Conservation (phyloP, 31 red algal genomes). For the Endocladia muricata region DNA sequence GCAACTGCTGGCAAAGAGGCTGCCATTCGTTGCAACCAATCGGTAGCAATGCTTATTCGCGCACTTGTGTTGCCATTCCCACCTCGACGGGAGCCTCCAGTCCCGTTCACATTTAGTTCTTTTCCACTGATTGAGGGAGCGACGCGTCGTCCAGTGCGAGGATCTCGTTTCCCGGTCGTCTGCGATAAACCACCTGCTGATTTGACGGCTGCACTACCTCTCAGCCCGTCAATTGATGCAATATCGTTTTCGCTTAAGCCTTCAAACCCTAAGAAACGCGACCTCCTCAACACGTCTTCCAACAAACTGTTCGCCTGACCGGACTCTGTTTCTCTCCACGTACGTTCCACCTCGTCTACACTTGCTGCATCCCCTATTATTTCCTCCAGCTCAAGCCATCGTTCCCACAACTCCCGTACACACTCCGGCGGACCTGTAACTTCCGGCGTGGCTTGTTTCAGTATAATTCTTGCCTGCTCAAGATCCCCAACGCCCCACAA, state of each 20-base stretch:
- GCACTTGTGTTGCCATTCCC: not conserved
- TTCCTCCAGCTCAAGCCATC: conserved; percentile 64
- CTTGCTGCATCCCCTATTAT: conserved; percentile 58
- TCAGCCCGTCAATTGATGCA: conserved; percentile 24
- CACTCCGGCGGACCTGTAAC: conserved; percentile 20
- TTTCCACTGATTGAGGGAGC: conserved; percentile 13
- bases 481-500: conserved; percentile 72
- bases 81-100: not conserved
- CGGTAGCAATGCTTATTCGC: conserved; percentile 28
- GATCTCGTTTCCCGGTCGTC: conserved; percentile 25
- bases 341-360: conserved; percentile 58
- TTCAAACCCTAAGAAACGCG: conserved; percentile 47
- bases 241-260: conserved; percentile 59
- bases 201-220: conserved; percentile 16
- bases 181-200: conserved; percentile 4
- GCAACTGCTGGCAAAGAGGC: conserved; percentile 17
- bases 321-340: conserved; percentile 46
- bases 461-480: conserved; percentile 54
- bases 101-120: conserved; percentile 18
- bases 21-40: conserved; percentile 47
- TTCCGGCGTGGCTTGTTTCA: conserved; percentile 64
- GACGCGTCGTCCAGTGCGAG: conserved; percentile 51
- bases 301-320: conserved; percentile 32
- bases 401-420: conserved; percentile 68
- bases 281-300: conserved; percentile 39